These are phyloP conservation scores for Neurospora africana DNA, from an alignment of 495 filamentous ascomycete species.

Conservation along the genomic window DNA sequence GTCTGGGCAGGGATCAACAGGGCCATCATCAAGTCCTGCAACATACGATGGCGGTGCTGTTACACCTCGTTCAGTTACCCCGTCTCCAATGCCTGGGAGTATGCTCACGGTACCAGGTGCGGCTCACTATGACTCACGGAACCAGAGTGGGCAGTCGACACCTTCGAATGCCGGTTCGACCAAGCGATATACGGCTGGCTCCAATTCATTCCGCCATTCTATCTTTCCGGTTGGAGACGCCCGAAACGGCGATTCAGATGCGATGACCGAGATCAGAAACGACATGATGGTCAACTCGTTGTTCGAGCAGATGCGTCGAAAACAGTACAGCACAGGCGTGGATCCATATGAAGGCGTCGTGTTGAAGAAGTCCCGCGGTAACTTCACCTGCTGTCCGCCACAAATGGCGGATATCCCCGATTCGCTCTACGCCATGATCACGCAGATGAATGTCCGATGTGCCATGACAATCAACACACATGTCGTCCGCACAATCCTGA, in stretches of 20 bases:
- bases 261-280: conserved; percentile 41
- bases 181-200: background rate
- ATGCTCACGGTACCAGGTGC: conserved; percentile 10
- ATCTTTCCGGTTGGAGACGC: conserved; percentile 38
- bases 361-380: conserved; percentile 43
- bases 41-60: background rate
- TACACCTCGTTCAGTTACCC: background rate
- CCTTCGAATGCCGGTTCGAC: background rate
- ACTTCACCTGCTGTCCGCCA: conserved; percentile 46
- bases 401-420: conserved; percentile 36
- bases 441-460: conserved; percentile 44
- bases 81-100: background rate
- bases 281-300: conserved; percentile 54
- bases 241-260: conserved; percentile 28
- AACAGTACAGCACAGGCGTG: conserved; percentile 43
- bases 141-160: background rate
- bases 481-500: conserved; percentile 18
- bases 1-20: background rate
- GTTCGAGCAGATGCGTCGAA: conserved; percentile 48
- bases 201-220: conserved; percentile 19
- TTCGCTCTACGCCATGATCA: conserved; percentile 40
- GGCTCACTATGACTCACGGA: conserved; percentile 1
- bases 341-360: conserved; percentile 49
- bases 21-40: background rate
- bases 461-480: conserved; percentile 24